Conservation (phyloP, 495 filamentous ascomycete species). For the Umbilicaria muhlenbergii region DNA sequence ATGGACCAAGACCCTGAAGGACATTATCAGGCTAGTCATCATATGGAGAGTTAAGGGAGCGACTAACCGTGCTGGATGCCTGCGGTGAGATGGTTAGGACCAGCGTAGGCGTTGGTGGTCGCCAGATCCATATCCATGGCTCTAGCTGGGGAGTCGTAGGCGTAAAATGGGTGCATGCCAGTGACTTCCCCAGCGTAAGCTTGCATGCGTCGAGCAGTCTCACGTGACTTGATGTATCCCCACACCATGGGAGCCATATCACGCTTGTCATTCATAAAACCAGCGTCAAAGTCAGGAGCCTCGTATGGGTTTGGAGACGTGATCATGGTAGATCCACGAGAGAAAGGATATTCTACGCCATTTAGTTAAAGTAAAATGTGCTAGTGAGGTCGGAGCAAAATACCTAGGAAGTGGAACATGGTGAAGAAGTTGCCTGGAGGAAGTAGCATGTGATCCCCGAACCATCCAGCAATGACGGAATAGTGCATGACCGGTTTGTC, state of each 20-base stretch:
- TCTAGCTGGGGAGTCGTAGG: slow-evolving; percentile 48
- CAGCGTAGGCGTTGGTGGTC: slow-evolving; percentile 59
- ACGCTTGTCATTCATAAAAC: slow-evolving; percentile 74
- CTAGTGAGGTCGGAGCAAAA: not conserved
- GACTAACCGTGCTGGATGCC: slow-evolving; percentile 43
- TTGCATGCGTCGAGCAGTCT: slow-evolving; percentile 64
- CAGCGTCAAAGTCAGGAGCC: slow-evolving; percentile 63
- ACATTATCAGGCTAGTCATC: not conserved
- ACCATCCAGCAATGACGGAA: slow-evolving; percentile 47
- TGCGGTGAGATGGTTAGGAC: slow-evolving; percentile 55
- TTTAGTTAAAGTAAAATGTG: no score
- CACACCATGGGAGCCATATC: slow-evolving; percentile 78
- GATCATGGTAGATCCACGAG: slow-evolving; percentile 58
- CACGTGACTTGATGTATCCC: slow-evolving; percentile 76
- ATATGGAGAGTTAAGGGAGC: not conserved
- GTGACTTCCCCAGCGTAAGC: slow-evolving; percentile 67
- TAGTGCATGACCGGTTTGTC: slow-evolving; percentile 84
- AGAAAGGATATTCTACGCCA: slow-evolving; percentile 52
- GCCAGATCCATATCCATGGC: slow-evolving; percentile 58
- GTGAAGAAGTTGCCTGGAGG: slow-evolving; percentile 71
- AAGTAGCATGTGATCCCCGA: slow-evolving; percentile 57
- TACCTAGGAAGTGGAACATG: slow-evolving; percentile 72
- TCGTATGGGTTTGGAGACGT: slow-evolving; percentile 56
- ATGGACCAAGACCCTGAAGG: slow-evolving; percentile 19
- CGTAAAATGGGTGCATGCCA: slow-evolving; percentile 45